Evolutionary conservation across 2,329 filamentous ascomycete species (phyloP), one percentile per base, ranked within the genome.

Genomic region (Trichophyton schoenleinii): DNA sequence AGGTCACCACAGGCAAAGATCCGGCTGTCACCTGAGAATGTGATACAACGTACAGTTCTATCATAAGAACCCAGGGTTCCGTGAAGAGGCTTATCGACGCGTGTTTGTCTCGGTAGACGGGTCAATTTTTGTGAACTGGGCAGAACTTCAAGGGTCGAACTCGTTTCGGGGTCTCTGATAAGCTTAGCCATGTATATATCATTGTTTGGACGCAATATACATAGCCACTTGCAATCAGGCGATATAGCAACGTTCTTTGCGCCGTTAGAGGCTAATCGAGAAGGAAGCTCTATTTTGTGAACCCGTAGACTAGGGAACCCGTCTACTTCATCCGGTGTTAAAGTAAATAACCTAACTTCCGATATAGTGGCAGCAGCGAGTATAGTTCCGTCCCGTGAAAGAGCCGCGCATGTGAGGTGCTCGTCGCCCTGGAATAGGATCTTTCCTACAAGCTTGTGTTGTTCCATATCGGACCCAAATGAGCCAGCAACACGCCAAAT

Each of bases 1-100:
- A 96, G 75, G 71, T 96, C 92, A 57, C 87, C 86, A 34, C 86
- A 83, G 7, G 87, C 91, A 55, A 97, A 77, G 64, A 95, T 83
- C 66, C 82, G 84, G 70, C 88, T 89, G 70, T 96, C 87, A 3
- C 85, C 79, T 8, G 91, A 91, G 72, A 97, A 96, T 1, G 86
- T 80, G 28, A 87, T 73, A 60, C 89, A 87, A 41, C 82, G 85
- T 66, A 97, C 85, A 52, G 81, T 86, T 70, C 87, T 83, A 64
- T 90, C 84, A 73, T 96, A 97, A 28, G 77, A 76, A n/a, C 87
- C 87, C 60, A 89, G 79, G 5, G 86, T 84, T 34, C 87, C 85
- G 60, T 87, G 81, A 79, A 79, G 62, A 77, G 74, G 68, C 81
- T 78, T 71, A 79, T 71, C 69, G 57, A 70, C 66, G 53, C 70